Evolutionary conservation across 257 asterid genomes (phyloP).

Genomic region (Solanum habrochaites): DNA sequence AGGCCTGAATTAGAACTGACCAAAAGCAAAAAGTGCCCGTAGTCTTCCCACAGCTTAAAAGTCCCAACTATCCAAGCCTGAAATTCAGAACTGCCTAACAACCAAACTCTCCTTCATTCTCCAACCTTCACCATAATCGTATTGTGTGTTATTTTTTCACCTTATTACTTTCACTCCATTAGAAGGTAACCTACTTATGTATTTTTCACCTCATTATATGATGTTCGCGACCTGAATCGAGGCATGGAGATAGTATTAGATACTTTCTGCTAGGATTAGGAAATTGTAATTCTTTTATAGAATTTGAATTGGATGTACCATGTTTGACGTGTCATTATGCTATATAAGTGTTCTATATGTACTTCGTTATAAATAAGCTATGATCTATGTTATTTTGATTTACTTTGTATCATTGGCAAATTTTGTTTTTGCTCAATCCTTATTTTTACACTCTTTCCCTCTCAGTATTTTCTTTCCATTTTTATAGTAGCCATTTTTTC

Average conservation of each 20-base stretch:
- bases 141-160: too few species aligned
- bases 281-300: not conserved
- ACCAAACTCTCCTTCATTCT: not conserved
- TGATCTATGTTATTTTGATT: not conserved
- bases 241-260: not conserved
- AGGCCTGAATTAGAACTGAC: too few species aligned
- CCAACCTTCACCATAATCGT: not conserved
- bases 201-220: not conserved
- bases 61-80: too few species aligned
- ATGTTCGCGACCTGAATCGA: not conserved
- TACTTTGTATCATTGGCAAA: not conserved
- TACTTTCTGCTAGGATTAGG: not conserved
- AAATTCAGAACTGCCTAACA: not conserved
- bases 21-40: too few species aligned
- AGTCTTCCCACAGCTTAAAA: too few species aligned
- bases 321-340: not conserved
- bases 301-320: not conserved
- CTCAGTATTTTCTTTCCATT: not conserved
- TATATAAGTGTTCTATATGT: not conserved
- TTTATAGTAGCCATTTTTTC: not conserved
- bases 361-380: not conserved
- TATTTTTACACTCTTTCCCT: not conserved
- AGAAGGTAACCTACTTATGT: not conserved
- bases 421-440: not conserved
- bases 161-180: not conserved